Evolutionary conservation across 495 filamentous ascomycete species (phyloP).

Genomic region (Wilcoxina mikolae): DNA sequence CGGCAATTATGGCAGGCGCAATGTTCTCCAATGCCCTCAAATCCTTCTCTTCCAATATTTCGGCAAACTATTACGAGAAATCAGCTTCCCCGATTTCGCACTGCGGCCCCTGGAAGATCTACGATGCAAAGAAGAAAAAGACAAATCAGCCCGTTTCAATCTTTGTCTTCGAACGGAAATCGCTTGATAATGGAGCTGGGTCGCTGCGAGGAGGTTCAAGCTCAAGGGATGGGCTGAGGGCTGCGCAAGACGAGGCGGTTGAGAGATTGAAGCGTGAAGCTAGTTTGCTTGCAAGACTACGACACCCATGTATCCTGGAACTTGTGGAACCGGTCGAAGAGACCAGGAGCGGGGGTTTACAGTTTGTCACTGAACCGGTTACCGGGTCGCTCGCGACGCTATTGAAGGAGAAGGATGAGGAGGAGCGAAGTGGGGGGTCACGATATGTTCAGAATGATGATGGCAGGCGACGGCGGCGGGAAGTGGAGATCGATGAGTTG

Average conservation of each 20-base stretch:
- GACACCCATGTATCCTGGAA: conserved; percentile 84
- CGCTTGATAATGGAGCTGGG: conserved; percentile 52
- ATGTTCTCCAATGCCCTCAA: conserved; percentile 92
- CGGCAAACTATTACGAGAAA: conserved; percentile 64
- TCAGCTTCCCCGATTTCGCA: conserved; percentile 50
- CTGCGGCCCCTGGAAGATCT: conserved; percentile 91
- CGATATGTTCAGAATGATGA: conserved; percentile 71
- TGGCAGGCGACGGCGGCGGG: conserved; percentile 52
- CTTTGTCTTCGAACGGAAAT: conserved; percentile 86
- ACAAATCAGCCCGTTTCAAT: conserved; percentile 76
- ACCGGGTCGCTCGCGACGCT: conserved; percentile 73
- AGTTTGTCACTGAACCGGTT: conserved; percentile 87
- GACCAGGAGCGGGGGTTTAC: conserved; percentile 72
- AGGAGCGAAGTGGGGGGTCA: conserved; percentile 61
- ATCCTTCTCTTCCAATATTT: conserved; percentile 82
- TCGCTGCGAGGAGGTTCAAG: conserved; percentile 33
- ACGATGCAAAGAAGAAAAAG: conserved; percentile 83
- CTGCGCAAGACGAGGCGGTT: conserved; percentile 70
- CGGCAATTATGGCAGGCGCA: neutral
- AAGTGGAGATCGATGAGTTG: conserved; percentile 89
- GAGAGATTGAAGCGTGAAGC: conserved; percentile 86
- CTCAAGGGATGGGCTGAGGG: conserved; percentile 55
- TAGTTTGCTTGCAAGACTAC: conserved; percentile 64
- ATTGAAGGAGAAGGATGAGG: conserved; percentile 77
- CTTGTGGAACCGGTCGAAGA: conserved; percentile 92